Conservation (phyloP, 148 eudicot genomes). For the Fagopyrum tataricum region DNA sequence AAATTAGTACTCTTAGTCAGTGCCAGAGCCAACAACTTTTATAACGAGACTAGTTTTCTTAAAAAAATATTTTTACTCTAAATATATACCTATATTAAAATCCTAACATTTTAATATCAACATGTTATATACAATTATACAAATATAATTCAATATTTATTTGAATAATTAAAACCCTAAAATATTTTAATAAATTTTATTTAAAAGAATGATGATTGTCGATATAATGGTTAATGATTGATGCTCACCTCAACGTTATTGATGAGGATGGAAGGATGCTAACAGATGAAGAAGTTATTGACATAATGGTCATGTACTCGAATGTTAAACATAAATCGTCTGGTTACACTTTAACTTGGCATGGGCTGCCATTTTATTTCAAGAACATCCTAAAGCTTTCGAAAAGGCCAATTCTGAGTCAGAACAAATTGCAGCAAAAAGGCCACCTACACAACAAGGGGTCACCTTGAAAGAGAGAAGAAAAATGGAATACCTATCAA, state of each 20-base stretch:
- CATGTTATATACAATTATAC: no score
- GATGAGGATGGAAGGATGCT: slow-evolving; percentile 72
- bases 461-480: slow-evolving; percentile 62
- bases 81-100: no score
- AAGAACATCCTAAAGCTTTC: slow-evolving; percentile 59
- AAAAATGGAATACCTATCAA: slow-evolving; percentile 75
- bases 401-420: slow-evolving; percentile 82
- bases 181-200: no score
- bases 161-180: slow-evolving; percentile 23
- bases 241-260: slow-evolving; percentile 53
- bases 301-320: slow-evolving; percentile 70
- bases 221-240: no score
- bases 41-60: no score
- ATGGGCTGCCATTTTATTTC: slow-evolving; percentile 81
- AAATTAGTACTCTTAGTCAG: no score
- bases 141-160: no score
- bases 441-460: slow-evolving; percentile 55
- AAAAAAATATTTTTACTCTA: no score
- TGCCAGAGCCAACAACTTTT: no score
- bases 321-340: slow-evolving; percentile 99
- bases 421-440: slow-evolving; percentile 54
- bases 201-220: no score
- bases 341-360: slow-evolving; percentile 83
- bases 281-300: slow-evolving; percentile 77
- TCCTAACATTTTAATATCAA: no score